Evolutionary conservation across 2,329 filamentous ascomycete species (phyloP), one percentile per base, ranked within the genome.

Genomic region (Pseudogymnoascus sp.): DNA sequence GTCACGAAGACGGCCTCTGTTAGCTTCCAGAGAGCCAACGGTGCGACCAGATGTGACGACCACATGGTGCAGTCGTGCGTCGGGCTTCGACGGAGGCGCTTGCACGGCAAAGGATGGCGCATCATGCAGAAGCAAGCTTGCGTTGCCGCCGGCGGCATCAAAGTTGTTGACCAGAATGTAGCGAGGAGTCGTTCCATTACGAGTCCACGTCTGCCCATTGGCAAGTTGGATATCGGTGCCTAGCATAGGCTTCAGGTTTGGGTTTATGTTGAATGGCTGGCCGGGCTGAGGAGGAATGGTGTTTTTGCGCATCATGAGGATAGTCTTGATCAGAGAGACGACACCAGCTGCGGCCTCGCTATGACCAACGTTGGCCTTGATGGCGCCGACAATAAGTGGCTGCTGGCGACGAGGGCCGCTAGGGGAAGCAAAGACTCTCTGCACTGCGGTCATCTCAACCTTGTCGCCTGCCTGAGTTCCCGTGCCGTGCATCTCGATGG

Each of bases 401-500:
- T 61, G 20, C 3, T 62, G 11, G 28, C 12, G 20, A 12, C 32
- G 20, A 11, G 38, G 16, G 7, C 54, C 16, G 9, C 14, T n/a
- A 28, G 32, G 20, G 18, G 81, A 80, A 50, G 81, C 82, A 65
- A 86, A 86, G 9, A 79, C 76, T 43, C 81, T 79, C 50, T 84
- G 82, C 58, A 93, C 87, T 0, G 87, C 90, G 0, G 83, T 78
- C 86, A 92, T 91, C 71, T 95, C 90, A 3, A 84, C 87, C 7
- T 83, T 84, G 68, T 94, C 90, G 64, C 88, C 90, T 37, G 87
- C 89, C 70, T 92, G 89, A 0, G 89, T 95, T 38, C 90, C 90
- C 2, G 90, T 94, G 16, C 88, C 90, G 71, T 95, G 90, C 85
- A 93, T 91, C 74, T 94, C 90, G 8, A 94, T 85, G 69, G 91